Conservation (phyloP, 202 grass and related monocot genomes). For the Dendrocalamus latiflorus region DNA sequence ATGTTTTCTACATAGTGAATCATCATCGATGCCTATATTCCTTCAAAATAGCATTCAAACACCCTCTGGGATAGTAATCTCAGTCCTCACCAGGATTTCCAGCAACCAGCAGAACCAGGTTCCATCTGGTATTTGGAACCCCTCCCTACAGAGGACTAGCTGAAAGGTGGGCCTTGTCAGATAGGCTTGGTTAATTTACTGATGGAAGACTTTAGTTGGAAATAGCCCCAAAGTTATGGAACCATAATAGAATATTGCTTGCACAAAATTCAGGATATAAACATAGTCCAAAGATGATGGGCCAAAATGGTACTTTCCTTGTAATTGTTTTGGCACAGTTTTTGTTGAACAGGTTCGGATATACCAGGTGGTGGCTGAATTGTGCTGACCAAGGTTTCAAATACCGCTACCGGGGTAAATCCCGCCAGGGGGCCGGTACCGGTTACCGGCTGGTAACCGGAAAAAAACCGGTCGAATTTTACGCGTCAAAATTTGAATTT, state of each 20-base stretch:
- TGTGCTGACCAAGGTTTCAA: too few species aligned
- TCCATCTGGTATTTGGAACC: not conserved
- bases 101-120: not conserved
- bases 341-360: slow-evolving; percentile 16
- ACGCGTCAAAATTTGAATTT: too few species aligned
- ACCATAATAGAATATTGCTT: not conserved
- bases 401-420: too few species aligned
- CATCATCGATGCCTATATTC: not conserved
- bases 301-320: not conserved
- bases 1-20: not conserved
- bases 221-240: not conserved
- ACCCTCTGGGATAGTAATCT: not conserved
- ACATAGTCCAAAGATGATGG: not conserved
- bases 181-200: slow-evolving; percentile 11
- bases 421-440: too few species aligned
- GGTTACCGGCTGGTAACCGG: too few species aligned
- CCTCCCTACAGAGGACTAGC: not conserved
- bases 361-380: too few species aligned
- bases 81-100: not conserved
- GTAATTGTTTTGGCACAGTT: slow-evolving; percentile 9
- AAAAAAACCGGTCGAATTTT: too few species aligned
- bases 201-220: not conserved
- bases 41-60: not conserved
- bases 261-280: slow-evolving; percentile 2
- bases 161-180: not conserved